Evolutionary conservation across 2,329 filamentous ascomycete genomes (phyloP).

Genomic region (Colletotrichum sp.): DNA sequence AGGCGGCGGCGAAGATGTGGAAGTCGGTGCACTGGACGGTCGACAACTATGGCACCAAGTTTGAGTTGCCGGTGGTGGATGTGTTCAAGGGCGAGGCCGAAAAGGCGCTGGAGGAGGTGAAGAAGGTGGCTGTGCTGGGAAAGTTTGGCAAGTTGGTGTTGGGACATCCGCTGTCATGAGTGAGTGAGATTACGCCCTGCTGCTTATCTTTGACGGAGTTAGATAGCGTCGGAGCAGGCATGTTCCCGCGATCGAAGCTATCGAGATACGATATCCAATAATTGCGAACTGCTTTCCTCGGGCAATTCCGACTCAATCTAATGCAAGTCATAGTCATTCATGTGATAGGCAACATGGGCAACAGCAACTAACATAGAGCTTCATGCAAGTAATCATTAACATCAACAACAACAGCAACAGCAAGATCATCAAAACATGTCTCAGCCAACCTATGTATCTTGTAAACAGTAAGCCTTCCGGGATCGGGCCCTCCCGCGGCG

Average conservation of each 20-base stretch:
- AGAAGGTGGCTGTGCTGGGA: neutral
- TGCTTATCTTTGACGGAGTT: neutral
- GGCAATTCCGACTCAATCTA: neutral
- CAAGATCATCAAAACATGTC: neutral
- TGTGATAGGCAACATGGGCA: neutral
- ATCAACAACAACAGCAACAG: neutral
- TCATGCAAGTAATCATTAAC: neutral
- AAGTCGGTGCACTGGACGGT: neutral
- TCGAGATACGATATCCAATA: neutral
- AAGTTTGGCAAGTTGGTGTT: conserved; percentile 1
- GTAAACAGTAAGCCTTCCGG: neutral
- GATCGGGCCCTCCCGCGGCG: conserved; percentile 12
- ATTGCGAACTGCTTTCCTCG: neutral
- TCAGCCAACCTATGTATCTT: neutral
- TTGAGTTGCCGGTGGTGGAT: neutral
- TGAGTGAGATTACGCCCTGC: neutral
- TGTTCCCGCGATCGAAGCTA: neutral
- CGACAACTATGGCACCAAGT: neutral
- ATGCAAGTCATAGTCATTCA: neutral
- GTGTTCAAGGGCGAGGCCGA: neutral
- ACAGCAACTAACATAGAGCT: neutral
- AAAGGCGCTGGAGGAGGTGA: neutral
- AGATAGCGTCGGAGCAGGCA: neutral
- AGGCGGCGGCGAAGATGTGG: neutral
- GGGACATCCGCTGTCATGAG: neutral